phyloP scores from a whole-genome alignment of 176 grass and related monocot genomes.

The Aegilops sharonensis region DNA sequence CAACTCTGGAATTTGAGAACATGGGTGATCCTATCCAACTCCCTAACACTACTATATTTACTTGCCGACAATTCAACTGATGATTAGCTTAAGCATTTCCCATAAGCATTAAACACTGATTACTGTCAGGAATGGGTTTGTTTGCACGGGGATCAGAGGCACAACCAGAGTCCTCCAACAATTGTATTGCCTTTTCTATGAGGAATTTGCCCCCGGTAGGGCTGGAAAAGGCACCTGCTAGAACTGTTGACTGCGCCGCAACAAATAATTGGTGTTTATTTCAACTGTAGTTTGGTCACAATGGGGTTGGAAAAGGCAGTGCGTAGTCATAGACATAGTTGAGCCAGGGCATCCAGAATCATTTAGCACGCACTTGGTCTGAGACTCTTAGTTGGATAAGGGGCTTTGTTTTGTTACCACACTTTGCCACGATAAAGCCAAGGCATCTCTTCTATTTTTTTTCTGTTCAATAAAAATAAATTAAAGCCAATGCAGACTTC shows the following conservation, averaged over 20 bases:
- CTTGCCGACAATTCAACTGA: neutral
- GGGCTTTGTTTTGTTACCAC: neutral
- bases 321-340: neutral
- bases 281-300: neutral
- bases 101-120: neutral
- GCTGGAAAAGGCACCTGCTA: conserved; percentile 1
- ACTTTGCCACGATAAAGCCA: neutral
- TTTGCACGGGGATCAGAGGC: neutral
- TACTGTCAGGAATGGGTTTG: neutral
- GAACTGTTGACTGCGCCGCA: neutral
- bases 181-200: neutral
- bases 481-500: too few species aligned
- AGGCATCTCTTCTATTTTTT: neutral
- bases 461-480: too few species aligned
- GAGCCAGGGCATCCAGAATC: neutral
- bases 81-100: neutral
- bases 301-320: neutral
- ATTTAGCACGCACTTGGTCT: neutral
- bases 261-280: neutral
- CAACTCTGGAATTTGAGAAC: too few species aligned
- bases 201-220: neutral
- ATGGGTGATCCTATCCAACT: too few species aligned
- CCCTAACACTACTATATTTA: neutral
- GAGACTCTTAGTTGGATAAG: neutral
- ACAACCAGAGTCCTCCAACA: neutral